A percentile compares a stretch with the other conserved stretches of the same genome.
These are phyloP conservation scores for Cytospora schulzeri DNA, from an alignment of 2,329 filamentous ascomycete genomes.

Conservation along the genomic window DNA sequence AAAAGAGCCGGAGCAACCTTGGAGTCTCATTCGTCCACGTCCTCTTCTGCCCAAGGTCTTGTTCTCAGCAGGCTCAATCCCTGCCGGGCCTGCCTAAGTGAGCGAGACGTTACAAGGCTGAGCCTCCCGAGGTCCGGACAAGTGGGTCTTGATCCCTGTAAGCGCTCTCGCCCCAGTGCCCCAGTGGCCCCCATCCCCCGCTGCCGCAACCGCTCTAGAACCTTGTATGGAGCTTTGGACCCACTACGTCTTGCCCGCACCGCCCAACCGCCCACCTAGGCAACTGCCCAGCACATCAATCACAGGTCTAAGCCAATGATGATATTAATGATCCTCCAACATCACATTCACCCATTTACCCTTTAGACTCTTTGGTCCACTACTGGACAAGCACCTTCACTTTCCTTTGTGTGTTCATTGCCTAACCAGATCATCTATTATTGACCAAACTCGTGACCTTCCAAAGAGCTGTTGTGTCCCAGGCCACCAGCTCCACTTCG, in stretches of 20 bases:
- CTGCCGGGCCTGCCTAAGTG: background rate
- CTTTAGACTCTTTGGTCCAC: slow-evolving; percentile 2
- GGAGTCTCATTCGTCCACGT: too few species aligned
- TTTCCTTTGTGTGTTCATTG: slow-evolving; percentile 10
- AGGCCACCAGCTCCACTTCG: background rate
- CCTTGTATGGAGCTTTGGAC: background rate
- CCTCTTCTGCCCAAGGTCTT: too few species aligned
- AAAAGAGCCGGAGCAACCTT: background rate
- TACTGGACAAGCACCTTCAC: slow-evolving; percentile 11
- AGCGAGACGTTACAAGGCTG: background rate
- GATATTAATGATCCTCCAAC: slow-evolving; percentile 2
- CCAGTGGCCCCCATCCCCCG: background rate
- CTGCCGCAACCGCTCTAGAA: background rate
- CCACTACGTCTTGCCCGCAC: background rate
- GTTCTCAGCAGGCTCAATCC: background rate
- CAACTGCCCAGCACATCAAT: slow-evolving; percentile 2
- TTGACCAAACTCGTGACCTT: background rate
- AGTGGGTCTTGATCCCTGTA: slow-evolving; percentile 8
- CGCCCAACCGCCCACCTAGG: background rate
- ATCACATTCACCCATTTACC: slow-evolving; percentile 16
- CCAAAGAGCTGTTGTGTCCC: slow-evolving; percentile 1
- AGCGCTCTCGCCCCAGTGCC: slow-evolving; percentile 20
- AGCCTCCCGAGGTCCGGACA: background rate
- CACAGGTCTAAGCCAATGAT: slow-evolving; percentile 10
- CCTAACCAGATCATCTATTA: background rate